phyloP scores from a whole-genome alignment of 495 filamentous ascomycete species.

The Xylaria longipes region DNA sequence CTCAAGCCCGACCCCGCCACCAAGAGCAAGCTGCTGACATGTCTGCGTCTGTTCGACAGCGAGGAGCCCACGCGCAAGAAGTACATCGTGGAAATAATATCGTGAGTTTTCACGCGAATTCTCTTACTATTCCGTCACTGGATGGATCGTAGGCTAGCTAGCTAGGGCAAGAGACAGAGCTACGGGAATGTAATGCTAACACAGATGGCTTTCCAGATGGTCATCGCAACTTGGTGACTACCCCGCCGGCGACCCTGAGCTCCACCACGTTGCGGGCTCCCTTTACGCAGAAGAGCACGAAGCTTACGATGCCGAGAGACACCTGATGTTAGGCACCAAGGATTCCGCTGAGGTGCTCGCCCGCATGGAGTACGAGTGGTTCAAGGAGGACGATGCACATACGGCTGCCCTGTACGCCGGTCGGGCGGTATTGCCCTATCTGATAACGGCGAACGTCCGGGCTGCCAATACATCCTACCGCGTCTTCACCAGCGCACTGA shows the following conservation, averaged over 20 bases:
- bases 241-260: constrained; percentile 90
- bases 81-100: constrained; percentile 86
- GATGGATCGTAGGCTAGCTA: constrained; percentile 13
- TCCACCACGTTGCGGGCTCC: constrained; percentile 91
- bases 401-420: constrained; percentile 90
- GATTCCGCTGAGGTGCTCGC: constrained; percentile 83
- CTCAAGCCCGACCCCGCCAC: constrained; percentile 70
- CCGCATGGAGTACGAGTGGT: constrained; percentile 91
- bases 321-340: constrained; percentile 87
- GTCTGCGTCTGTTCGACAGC: constrained; percentile 79
- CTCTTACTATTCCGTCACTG: background rate
- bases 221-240: constrained; percentile 82
- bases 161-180: constrained; percentile 2
- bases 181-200: constrained; percentile 28
- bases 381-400: constrained; percentile 83
- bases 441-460: constrained; percentile 87
- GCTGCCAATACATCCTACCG: constrained; percentile 83
- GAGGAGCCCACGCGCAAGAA: constrained; percentile 90
- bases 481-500: constrained; percentile 77
- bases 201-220: constrained; percentile 63
- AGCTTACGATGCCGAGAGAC: constrained; percentile 89
- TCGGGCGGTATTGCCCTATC: constrained; percentile 88
- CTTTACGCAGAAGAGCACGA: constrained; percentile 91
- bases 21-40: constrained; percentile 63
- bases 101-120: constrained; percentile 51